phyloP scores from a whole-genome alignment of 169 alveolate genomes.

The Theileria luwenshuni region DNA sequence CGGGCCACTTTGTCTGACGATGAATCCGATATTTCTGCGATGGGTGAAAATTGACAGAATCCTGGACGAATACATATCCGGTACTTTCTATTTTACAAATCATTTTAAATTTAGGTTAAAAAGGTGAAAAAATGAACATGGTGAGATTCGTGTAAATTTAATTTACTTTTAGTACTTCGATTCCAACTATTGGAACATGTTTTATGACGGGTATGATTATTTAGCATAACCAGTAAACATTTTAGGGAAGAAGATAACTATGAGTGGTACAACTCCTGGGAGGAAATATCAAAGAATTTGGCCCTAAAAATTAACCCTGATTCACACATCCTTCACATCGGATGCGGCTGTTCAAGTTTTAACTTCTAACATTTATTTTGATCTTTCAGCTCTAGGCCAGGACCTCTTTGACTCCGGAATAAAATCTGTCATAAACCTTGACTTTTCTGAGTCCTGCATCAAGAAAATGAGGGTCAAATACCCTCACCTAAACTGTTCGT shows the following conservation, averaged over 20 bases:
- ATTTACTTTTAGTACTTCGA: conserved; percentile 5
- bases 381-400: conserved; percentile 37
- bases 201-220: conserved; percentile 32
- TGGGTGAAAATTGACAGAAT: conserved; percentile 24
- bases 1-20: conserved; percentile 32
- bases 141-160: conserved; percentile 9
- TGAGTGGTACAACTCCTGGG: conserved; percentile 67
- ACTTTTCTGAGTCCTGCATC: conserved; percentile 50
- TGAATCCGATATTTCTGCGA: conserved; percentile 48
- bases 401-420: conserved; percentile 49
- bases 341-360: conserved; percentile 66
- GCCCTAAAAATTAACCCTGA: conserved; percentile 15
- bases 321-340: conserved; percentile 58
- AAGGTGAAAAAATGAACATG: conserved; percentile 14
- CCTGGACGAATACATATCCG: conserved; percentile 19
- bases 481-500: conserved; percentile 60
- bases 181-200: conserved; percentile 52
- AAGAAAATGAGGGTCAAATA: conserved; percentile 34
- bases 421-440: conserved; percentile 37
- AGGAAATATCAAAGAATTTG: conserved; percentile 21
- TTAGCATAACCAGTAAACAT: not conserved
- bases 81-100: not conserved
- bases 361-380: not conserved
- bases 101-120: conserved; percentile 17
- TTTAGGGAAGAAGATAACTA: conserved; percentile 24